A percentile compares a stretch with the other conserved stretches of the same genome.
Conservation (phyloP, 768 basidiomycete species). For the Clathrus columnatus region DNA sequence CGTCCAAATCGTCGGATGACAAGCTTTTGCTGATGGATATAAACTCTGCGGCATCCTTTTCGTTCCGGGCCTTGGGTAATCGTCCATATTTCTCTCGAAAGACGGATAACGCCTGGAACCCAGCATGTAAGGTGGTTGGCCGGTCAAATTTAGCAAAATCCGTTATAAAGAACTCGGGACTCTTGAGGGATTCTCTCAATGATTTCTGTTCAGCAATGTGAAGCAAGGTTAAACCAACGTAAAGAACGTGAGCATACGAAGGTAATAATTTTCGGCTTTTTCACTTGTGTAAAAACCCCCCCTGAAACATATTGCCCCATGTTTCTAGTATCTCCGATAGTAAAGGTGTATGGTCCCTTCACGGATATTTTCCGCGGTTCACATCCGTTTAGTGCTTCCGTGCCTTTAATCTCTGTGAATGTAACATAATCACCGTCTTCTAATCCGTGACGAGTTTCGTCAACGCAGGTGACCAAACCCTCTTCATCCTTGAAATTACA, state of each 20-base stretch:
- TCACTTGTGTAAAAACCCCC: constrained; percentile 96
- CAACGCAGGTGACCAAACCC: constrained; percentile 91
- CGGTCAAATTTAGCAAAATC: constrained; percentile 98
- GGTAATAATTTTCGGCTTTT: constrained; percentile 94
- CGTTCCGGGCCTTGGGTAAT: constrained; percentile 75
- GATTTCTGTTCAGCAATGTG: constrained; percentile 60
- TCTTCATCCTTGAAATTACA: constrained; percentile 55
- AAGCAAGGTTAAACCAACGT: not conserved
- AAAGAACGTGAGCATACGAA: constrained; percentile 54
- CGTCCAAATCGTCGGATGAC: constrained; percentile 69
- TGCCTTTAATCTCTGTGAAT: constrained; percentile 92
- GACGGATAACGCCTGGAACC: constrained; percentile 86
- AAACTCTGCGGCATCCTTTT: constrained; percentile 67
- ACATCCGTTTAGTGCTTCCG: constrained; percentile 83
- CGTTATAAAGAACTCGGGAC: constrained; percentile 85
- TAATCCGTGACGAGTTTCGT: constrained; percentile 96
- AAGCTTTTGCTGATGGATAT: constrained; percentile 72
- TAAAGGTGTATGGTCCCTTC: constrained; percentile 96
- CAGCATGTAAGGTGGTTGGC: constrained; percentile 81
- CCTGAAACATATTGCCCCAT: constrained; percentile 74
- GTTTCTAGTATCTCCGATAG: constrained; percentile 83
- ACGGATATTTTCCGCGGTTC: constrained; percentile 88
- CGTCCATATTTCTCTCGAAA: constrained; percentile 58
- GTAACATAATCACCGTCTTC: constrained; percentile 98
- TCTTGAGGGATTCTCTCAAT: constrained; percentile 69